Evolutionary conservation across 768 basidiomycete species (phyloP), one percentile per base, ranked within the genome.

Genomic region (Auricularia auricula-judae): DNA sequence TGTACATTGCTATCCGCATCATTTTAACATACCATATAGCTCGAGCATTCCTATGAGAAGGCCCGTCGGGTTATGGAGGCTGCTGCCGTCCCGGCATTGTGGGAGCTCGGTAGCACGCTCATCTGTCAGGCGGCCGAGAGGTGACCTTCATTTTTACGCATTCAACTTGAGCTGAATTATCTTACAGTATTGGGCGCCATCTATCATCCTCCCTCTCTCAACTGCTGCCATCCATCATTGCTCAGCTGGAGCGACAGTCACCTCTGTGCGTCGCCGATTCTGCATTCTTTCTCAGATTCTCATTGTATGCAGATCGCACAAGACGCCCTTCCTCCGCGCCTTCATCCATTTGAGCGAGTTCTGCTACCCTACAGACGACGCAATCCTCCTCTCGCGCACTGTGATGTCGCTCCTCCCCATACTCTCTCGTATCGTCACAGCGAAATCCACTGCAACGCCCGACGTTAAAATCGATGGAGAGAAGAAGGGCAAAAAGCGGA

Each of bases 161-260:
- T 7, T 14, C 39, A 14, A 7, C 39, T 42, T 42, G 12, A 7
- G 39, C 12, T 14, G 39, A 42, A 42, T 42, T 29, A 29, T 29
- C 29, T 2, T 29, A 16, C 29, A 65, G 54, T 47, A 29, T 79
- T 16, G 77, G 76, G 16, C 77, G 78, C 58, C 80, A 83, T 65
- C 70, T 93, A 33, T 79, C 81, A 29, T 81, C 89, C 0, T 78
- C 88, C 69, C 62, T 76, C 1, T 73, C 81, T n/a, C 81, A 77
- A 60, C 63, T 93, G n/a, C 69, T 82, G 16, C 77, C 78, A 23
- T 74, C 78, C 53, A 70, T 92, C 21, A 73, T 78, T 2, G 83
- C 79, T 68, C 88, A 86, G 65, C 75, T 92, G 0, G 90, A 92
- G 71, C 82, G 81, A 65, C 75, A 76, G 12, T 72, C 74, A 21